phyloP scores from a whole-genome alignment of 225 moss, liverwort and hornwort species.

The Asterella californica region DNA sequence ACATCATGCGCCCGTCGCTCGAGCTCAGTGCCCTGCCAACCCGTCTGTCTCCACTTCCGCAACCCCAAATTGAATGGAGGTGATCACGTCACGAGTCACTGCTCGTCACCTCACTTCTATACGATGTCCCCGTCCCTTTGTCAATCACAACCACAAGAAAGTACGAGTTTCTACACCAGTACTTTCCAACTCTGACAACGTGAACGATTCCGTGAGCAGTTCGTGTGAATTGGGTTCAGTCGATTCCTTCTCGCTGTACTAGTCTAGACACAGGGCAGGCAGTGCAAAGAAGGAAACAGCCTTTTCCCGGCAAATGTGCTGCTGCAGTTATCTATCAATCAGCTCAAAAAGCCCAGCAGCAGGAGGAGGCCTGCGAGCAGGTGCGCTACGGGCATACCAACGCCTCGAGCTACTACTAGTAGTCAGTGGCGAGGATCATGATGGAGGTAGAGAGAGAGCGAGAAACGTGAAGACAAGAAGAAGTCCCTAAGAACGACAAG shows the following conservation, averaged over 20 bases:
- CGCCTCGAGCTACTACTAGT: not conserved
- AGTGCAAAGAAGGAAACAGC: not conserved
- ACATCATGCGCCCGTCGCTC: not conserved
- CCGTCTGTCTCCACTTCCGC: too few species aligned
- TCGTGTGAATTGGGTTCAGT: not conserved
- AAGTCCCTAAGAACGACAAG: not conserved
- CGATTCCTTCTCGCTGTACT: not conserved
- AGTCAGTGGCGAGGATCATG: not conserved
- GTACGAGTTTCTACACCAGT: not conserved
- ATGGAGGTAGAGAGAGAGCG: not conserved
- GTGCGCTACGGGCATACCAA: not conserved
- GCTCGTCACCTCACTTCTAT: not conserved
- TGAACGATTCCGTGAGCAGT: not conserved
- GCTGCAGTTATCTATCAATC: too few species aligned
- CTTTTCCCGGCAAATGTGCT: too few species aligned
- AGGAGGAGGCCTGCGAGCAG: not conserved
- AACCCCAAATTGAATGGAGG: not conserved
- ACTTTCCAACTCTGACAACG: slow-evolving; percentile 12
- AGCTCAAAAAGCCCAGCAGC: not conserved
- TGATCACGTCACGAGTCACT: not conserved
- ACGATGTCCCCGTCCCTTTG: not conserved
- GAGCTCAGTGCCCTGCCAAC: not conserved
- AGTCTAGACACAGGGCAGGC: not conserved
- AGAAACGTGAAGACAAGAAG: not conserved
- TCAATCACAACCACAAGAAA: not conserved